These are phyloP conservation scores for Hibiscus trionum DNA, from an alignment of 345 rosid genomes.

Conservation along the genomic window DNA sequence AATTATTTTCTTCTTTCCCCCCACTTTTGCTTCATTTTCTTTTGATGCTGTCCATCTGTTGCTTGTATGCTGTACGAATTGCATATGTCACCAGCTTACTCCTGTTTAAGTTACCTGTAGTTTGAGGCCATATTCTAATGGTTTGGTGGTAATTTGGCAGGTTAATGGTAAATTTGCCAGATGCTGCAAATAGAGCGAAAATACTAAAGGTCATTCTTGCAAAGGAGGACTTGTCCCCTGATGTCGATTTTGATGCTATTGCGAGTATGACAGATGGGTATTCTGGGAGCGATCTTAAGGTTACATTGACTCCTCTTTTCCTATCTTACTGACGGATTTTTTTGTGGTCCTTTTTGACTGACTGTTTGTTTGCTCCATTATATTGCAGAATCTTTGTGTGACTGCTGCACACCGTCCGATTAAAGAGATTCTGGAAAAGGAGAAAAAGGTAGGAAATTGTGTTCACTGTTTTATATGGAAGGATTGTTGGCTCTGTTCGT, in stretches of 20 bases:
- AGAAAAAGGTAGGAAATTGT: conserved; percentile 46
- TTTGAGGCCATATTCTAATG: background rate
- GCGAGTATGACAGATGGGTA: conserved; percentile 83
- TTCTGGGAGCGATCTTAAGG: conserved; percentile 95
- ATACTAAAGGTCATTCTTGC: conserved; percentile 73
- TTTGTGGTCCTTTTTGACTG: background rate
- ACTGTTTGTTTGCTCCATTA: conserved; percentile 1
- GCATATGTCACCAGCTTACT: background rate
- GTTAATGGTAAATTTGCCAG: conserved; percentile 87
- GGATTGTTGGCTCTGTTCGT: background rate
- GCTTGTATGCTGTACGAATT: background rate
- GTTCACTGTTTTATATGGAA: background rate
- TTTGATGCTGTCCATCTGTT: background rate
- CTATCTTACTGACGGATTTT: background rate
- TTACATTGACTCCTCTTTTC: conserved; percentile 12
- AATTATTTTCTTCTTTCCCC: background rate
- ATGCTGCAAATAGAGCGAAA: conserved; percentile 73
- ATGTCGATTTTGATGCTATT: conserved; percentile 59
- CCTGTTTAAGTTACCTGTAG: background rate
- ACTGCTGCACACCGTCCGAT: conserved; percentile 89
- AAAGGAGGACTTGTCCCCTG: conserved; percentile 70
- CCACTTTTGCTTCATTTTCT: background rate
- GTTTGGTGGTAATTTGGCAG: conserved; percentile 24
- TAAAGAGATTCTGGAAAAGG: conserved; percentile 74
- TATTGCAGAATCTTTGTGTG: conserved; percentile 66